Base-by-base conservation (phyloP, 768 basidiomycete species). In the Mycena metata region DNA sequence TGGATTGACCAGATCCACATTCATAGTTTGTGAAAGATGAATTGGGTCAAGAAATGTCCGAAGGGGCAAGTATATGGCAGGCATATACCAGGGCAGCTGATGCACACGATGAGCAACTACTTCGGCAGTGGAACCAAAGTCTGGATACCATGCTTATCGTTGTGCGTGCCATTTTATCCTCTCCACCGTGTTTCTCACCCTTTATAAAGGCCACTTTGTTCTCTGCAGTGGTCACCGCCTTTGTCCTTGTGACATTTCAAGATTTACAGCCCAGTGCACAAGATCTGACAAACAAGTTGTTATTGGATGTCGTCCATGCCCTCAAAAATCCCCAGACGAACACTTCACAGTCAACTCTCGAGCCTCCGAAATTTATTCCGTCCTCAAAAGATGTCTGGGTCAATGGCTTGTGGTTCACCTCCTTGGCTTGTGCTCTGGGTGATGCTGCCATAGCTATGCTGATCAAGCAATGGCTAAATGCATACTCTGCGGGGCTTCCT, bases 391-490 rank as follows among this genome's bases (percentile, higher is more conserved):
- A 55, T 62, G 43, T 67, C 17, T 67, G 47, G 66, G 51, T 67
- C 66, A 67, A 61, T 63, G 66, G 66, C 49, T 56, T 67, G 46
- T 67, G 66, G 66, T 61, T 67, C 60, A 55, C 51, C 33, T 61
- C 51, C 16, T 63, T 67, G 54, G 66, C 60, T 26, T 67, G 66
- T 43, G 45, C 59, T 24, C 55, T 67, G 10, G 66, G 66, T 56
- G 66, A 51, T 62, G 66, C 66, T 39, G 60, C 60, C 19, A 62
- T 62, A 61, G 66, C 59, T 33, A 67, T 67, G 66, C 24, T 67
- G 42, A 62, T 67, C 33, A 67, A 67, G 66, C 66, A 67, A 49
- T 67, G 66, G 66, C 50, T 67, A 39, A 60, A 67, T 54, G 58
- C 60, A 60, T 67, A 67, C 52, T 66, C 65, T 23, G 57, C 58